These are phyloP conservation scores for Acer saccharum DNA, from an alignment of 345 rosid genomes.

Conservation along the genomic window DNA sequence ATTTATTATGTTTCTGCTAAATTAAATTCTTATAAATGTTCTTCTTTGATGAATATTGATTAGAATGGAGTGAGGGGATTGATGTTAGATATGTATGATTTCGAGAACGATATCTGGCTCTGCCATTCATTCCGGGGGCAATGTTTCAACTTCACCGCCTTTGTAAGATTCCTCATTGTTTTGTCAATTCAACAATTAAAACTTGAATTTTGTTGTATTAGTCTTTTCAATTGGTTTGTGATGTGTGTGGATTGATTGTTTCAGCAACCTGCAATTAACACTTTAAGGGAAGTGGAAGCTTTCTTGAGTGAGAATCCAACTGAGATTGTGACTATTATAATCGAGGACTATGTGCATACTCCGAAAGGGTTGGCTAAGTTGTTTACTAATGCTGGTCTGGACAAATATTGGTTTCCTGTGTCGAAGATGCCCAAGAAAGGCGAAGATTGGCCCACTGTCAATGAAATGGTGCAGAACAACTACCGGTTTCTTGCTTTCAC, in stretches of 20 bases:
- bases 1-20: not conserved
- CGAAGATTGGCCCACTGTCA: slow-evolving; percentile 94
- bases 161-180: slow-evolving; percentile 51
- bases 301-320: slow-evolving; percentile 77
- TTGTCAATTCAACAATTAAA: slow-evolving; percentile 14
- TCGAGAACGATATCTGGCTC: slow-evolving; percentile 84
- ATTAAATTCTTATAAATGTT: slow-evolving; percentile 6
- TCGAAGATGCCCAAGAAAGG: slow-evolving; percentile 91
- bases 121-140: slow-evolving; percentile 94
- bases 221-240: slow-evolving; percentile 5
- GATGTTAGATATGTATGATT: slow-evolving; percentile 98
- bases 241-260: slow-evolving; percentile 21
- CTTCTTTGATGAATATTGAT: slow-evolving; percentile 26
- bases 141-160: slow-evolving; percentile 97
- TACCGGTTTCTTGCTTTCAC: slow-evolving; percentile 88
- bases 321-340: slow-evolving; percentile 85
- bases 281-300: slow-evolving; percentile 85
- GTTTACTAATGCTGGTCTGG: slow-evolving; percentile 77
- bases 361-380: slow-evolving; percentile 80
- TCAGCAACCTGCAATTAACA: slow-evolving; percentile 91
- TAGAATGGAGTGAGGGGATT: slow-evolving; percentile 97
- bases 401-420: slow-evolving; percentile 84
- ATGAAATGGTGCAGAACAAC: slow-evolving; percentile 85
- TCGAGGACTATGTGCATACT: slow-evolving; percentile 90
- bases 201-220: not conserved